Base-by-base conservation (phyloP, 2,329 filamentous ascomycete genomes). In the Didymella lethalis region DNA sequence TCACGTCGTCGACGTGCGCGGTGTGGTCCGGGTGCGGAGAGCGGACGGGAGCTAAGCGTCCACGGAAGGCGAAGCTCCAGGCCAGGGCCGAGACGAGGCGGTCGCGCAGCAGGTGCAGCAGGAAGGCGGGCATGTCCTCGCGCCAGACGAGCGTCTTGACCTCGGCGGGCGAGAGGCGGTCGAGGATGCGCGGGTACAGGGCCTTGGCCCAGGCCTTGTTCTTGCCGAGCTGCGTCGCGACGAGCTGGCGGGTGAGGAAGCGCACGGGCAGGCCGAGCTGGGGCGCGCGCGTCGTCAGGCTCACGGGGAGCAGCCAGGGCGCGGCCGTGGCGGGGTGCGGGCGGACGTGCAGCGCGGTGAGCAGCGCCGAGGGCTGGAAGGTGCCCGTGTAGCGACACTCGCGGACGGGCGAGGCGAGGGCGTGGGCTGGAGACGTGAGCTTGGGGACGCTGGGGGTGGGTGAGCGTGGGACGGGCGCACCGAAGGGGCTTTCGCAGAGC, bases 401-500 rank as follows among this genome's bases (percentile, higher is more conserved):
- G 53, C 90, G 86, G 23, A 88, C 56, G 0, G 87, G 85, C 0
- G 84, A 84, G 29, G 85, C 84, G 23, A 93, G 82, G 7, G 87
- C 85, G 44, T 82, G 82, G 3, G 89, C 89, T 90, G 54, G 26
- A n/a, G 18, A 12, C 7, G 55, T 57, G 8, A 56, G 53, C 7
- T 10, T 6, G 4, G 43, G 52, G 5, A 11, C 12, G 16, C n/a
- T 18, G 11, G 14, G n/a, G 41, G 4, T 7, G n/a, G 41, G 4
- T 7, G 54, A 18, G 58, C 6, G 31, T 46, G 45, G 14, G 26
- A 11, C 23, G 23, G 7, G 26, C 34, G 29, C 78, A 90, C 88
- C 90, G 65, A 85, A 92, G 2, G 88, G 81, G 64, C 90, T 93
- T 36, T 81, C 81, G 29, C 78, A 79, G 1, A 92, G 77, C 58